Percentiles rank a stretch among this genome's conserved stretches.
Evolutionary conservation across 495 filamentous ascomycete species (phyloP).

Genomic region (Aspergillus saccharolyticus): DNA sequence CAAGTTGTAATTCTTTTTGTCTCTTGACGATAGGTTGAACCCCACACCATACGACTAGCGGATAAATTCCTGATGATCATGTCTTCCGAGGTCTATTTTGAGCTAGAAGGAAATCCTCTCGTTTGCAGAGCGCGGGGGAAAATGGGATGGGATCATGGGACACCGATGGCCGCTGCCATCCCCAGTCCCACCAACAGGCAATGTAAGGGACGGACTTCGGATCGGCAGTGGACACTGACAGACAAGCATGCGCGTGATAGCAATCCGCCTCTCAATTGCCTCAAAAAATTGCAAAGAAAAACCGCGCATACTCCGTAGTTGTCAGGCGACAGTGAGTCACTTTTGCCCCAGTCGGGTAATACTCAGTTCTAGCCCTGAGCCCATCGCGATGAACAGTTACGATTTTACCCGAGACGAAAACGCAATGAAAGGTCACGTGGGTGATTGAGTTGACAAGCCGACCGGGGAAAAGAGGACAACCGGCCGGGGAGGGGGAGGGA

Average conservation of each 20-base stretch:
- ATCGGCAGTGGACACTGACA: too few species aligned
- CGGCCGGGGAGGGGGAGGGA: neutral
- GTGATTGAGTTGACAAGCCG: neutral
- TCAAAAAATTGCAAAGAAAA: neutral
- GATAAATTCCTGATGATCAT: neutral
- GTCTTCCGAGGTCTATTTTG: neutral
- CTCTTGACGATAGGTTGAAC: too few species aligned
- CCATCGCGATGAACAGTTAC: neutral
- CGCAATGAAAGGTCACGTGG: constrained; percentile 18
- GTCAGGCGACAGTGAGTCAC: neutral
- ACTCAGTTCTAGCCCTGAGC: neutral
- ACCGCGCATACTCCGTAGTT: too few species aligned
- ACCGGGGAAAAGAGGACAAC: too few species aligned
- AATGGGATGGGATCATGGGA: too few species aligned
- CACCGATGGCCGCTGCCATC: too few species aligned
- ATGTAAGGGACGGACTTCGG: too few species aligned
- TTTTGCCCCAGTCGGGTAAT: neutral
- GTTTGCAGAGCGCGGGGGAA: neutral
- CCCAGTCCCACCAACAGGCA: too few species aligned
- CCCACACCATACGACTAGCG: neutral
- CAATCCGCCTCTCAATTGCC: too few species aligned
- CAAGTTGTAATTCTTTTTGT: neutral
- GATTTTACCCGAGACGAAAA: constrained; percentile 24
- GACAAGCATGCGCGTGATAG: too few species aligned
- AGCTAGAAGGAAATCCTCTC: neutral